Evolutionary conservation across 371 early-diverging fungal species (phyloP).

Genomic region (Syncephalastrum sp.): DNA sequence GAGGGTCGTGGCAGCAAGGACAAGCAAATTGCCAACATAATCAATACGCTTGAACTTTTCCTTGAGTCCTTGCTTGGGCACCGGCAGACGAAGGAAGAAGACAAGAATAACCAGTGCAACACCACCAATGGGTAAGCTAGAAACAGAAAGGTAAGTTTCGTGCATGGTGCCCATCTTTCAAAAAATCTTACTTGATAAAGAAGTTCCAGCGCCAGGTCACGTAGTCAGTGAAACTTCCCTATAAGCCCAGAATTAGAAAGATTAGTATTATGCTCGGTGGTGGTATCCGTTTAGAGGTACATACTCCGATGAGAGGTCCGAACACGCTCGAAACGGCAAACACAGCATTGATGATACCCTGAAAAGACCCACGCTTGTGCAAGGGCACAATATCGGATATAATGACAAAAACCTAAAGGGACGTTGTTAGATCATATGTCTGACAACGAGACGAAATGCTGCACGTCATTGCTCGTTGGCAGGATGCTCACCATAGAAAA

Average conservation of each 20-base stretch:
- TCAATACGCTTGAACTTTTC: conserved; percentile 40
- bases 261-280: neutral
- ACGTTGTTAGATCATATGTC: neutral
- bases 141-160: conserved; percentile 4
- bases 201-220: conserved; percentile 47
- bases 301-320: conserved; percentile 49
- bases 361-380: conserved; percentile 57
- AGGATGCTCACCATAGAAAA: conserved; percentile 5
- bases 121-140: conserved; percentile 44
- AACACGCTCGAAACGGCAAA: conserved; percentile 48
- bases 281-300: conserved; percentile 2
- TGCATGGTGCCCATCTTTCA: neutral
- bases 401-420: conserved; percentile 52
- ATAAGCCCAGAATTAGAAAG: conserved; percentile 3
- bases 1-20: conserved; percentile 32
- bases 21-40: conserved; percentile 32
- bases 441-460: neutral
- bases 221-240: conserved; percentile 41
- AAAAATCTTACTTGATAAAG: conserved; percentile 40
- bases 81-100: conserved; percentile 23
- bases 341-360: conserved; percentile 51
- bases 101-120: conserved; percentile 32
- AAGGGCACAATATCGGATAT: conserved; percentile 61
- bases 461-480: neutral
- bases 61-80: conserved; percentile 25